Base-by-base conservation (phyloP, 1,284 basidiomycete species). In the Trametes polyzona region DNA sequence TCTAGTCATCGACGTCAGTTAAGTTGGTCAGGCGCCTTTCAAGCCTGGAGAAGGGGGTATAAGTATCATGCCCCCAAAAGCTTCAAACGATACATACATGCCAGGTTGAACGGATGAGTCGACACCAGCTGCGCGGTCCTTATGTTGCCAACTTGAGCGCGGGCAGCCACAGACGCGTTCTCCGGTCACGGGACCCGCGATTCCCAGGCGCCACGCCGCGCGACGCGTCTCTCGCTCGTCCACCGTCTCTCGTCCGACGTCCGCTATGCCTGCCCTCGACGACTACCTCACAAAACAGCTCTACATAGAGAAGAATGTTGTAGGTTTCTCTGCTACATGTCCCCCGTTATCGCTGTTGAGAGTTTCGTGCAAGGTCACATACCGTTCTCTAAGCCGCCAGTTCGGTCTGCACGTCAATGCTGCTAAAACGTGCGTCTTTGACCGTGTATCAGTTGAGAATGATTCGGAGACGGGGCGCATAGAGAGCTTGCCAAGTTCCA, bases 381-480 rank as follows among this genome's bases (percentile, higher is more conserved):
- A 83, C 69, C 81, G 89, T 33, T 84, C 83, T 4, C 76, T 92
- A 48, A 91, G 89, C 66, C 80, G 87, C 59, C 81, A 81, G 42
- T 78, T 89, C 40, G 76, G 77, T 0, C 76, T 91, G 50, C 86
- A 91, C 65, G 88, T 91, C 62, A 88, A 90, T 67, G 71, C 73
- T 32, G 89, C 90, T 10, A 91, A 90, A 70, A 86, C 85, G 89
- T 90, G 61, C 66, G 82, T 55, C 1, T n/a, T n/a, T n/a, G n/a
- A n/a, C n/a, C n/a, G n/a, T n/a, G n/a, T n/a, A n/a, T n/a, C n/a
- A n/a, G n/a, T n/a, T n/a, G n/a, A n/a, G n/a, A n/a, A n/a, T n/a
- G n/a, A n/a, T n/a, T n/a, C n/a, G n/a, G n/a, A n/a, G n/a, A n/a
- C n/a, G n/a, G n/a, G n/a, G n/a, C n/a, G n/a, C n/a, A n/a, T n/a